phyloP scores from a whole-genome alignment of 306 rosid genomes.

The Quercus engelmannii region DNA sequence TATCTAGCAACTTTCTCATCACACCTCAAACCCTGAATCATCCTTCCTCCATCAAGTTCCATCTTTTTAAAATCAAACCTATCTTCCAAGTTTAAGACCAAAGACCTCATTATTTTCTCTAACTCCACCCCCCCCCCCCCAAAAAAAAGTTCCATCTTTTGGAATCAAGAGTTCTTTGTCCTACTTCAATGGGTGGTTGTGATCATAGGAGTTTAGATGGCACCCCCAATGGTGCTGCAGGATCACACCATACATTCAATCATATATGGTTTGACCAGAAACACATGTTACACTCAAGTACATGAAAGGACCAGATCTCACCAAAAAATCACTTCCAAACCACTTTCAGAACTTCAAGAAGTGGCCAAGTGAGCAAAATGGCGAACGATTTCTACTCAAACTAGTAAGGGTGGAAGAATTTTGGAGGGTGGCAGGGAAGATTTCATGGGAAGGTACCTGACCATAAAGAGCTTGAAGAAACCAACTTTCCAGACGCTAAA shows the following conservation, averaged over 20 bases:
- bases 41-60: neutral
- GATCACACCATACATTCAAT: neutral
- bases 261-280: neutral
- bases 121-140: too few relatives aligned
- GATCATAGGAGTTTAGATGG: neutral
- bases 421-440: neutral
- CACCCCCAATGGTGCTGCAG: neutral
- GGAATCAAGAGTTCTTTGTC: neutral
- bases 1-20: neutral
- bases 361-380: neutral
- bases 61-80: neutral
- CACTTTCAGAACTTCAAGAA: neutral
- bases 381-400: neutral
- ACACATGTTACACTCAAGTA: too few relatives aligned
- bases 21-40: neutral
- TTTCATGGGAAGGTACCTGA: neutral
- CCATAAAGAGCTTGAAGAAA: neutral
- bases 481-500: neutral
- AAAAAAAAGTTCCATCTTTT: neutral
- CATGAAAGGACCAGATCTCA: neutral
- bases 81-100: neutral
- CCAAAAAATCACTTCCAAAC: neutral
- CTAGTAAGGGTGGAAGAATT: neutral
- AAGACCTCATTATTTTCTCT: neutral
- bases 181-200: neutral